Base-by-base conservation (phyloP, 1,284 basidiomycete species). In the Laetiporus sulphureus region DNA sequence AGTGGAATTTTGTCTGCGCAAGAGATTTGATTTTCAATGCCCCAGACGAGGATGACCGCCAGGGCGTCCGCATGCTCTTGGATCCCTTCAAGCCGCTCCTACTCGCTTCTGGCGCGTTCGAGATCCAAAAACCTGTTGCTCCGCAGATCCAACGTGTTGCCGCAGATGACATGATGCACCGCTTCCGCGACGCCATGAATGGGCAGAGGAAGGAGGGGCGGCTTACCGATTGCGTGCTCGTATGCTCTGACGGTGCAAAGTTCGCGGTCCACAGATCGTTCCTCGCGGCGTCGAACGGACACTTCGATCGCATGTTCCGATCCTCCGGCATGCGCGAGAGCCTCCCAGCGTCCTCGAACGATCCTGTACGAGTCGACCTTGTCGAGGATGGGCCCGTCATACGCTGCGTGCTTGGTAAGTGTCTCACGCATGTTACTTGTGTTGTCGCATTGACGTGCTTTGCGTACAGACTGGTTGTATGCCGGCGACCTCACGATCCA, bases 1-100 rank as follows among this genome's bases (percentile, higher is more conserved):
- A 38, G 4, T 67, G 66, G 66, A 41, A 38, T 32, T 70, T 67
- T 63, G 46, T 51, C 16, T 41, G 53, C 5, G 64, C 66, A 1
- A 46, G 46, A 13, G 44, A 60, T 31, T 52, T 72, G 30, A 49
- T 64, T 31, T 59, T 69, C 46, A 62, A 65, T 41, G 51, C 55
- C 22, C 49, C 46, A 10, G 61, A 63, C 30, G 53, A 54, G 5
- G 49, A 43, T 16, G 52, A 50, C 24, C 48, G 54, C 10, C 42
- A 56, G 12, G 46, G 50, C 15, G 63, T 63, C 5, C 58, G 59
- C 15, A 32, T 40, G 7, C 65, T 63, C 54, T 50, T 69, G 13
- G 32, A 39, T 10, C 52, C 53, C 1, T 68, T 58, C 51, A 49
- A 54, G 25, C 41, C 52, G 1, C 56, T 69, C 2, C 51, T 68